A percentile compares a stretch with the other conserved stretches of the same genome.
Conservation (phyloP, 805 yeast species). For the Wickerhamomyces pijperi region DNA sequence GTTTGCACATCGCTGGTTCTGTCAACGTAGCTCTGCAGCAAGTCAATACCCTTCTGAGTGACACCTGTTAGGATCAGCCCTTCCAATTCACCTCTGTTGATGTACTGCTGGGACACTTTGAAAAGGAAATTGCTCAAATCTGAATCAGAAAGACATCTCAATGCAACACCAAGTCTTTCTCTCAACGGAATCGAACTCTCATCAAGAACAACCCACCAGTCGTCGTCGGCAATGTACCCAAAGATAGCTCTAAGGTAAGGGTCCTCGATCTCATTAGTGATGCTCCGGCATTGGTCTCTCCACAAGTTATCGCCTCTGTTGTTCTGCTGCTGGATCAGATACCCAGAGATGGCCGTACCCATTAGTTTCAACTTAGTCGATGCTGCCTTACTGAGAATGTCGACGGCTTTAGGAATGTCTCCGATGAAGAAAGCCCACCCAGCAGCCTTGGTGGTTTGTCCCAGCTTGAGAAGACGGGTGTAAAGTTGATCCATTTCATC, state of each 20-base stretch:
- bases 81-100: conserved; percentile 74
- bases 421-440: conserved; percentile 97
- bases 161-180: conserved; percentile 84
- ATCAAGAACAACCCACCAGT: conserved; percentile 93
- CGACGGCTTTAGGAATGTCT: conserved; percentile 70
- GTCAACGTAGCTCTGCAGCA: conserved; percentile 79
- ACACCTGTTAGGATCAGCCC: conserved; percentile 89
- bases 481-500: conserved; percentile 66
- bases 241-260: conserved; percentile 88
- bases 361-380: conserved; percentile 63
- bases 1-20: conserved; percentile 87
- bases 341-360: conserved; percentile 92
- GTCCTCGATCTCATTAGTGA: conserved; percentile 80
- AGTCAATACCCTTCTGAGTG: conserved; percentile 71
- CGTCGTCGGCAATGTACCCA: conserved; percentile 87
- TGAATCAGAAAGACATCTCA: conserved; percentile 71
- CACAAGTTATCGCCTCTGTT: conserved; percentile 38
- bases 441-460: conserved; percentile 80
- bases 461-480: conserved; percentile 39
- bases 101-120: conserved; percentile 59
- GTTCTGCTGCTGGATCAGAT: conserved; percentile 52
- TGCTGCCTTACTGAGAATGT: conserved; percentile 63
- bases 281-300: conserved; percentile 84
- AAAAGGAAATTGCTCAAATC: conserved; percentile 66
- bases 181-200: conserved; percentile 80